These are phyloP conservation scores for Dalechampia spathulata DNA, from an alignment of 441 rosid species.

Conservation along the genomic window DNA sequence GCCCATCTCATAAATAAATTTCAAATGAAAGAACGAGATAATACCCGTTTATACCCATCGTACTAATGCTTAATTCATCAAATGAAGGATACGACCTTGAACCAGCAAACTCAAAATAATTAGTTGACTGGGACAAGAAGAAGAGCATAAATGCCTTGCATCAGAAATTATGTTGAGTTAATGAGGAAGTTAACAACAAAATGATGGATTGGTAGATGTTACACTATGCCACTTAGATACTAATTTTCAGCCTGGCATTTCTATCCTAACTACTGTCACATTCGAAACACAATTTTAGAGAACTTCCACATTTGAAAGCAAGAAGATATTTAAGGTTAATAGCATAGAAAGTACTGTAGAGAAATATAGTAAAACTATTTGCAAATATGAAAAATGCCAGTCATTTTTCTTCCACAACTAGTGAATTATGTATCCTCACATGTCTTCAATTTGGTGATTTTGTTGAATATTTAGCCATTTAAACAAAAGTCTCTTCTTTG, in stretches of 20 bases:
- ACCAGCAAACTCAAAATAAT: background rate
- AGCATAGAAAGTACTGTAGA: no score
- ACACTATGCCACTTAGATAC: background rate
- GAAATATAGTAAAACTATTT: background rate
- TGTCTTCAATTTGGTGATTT: no score
- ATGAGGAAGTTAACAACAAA: background rate
- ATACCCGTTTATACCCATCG: background rate
- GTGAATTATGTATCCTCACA: background rate
- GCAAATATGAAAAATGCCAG: background rate
- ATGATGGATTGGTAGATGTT: background rate
- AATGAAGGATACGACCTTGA: background rate
- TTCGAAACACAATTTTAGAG: background rate
- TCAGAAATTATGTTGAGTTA: background rate
- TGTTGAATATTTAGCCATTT: background rate
- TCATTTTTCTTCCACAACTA: no score
- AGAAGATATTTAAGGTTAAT: background rate
- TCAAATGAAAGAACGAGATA: background rate
- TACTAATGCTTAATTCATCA: background rate
- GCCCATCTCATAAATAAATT: slow-evolving; percentile 8
- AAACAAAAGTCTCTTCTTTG: background rate
- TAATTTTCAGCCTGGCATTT: background rate
- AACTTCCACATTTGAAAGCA: background rate
- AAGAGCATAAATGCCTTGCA: background rate
- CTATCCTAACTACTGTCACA: background rate
- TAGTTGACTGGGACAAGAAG: background rate